Base-by-base conservation (phyloP, 129 eudicot genomes). In the Artemisia annua region DNA sequence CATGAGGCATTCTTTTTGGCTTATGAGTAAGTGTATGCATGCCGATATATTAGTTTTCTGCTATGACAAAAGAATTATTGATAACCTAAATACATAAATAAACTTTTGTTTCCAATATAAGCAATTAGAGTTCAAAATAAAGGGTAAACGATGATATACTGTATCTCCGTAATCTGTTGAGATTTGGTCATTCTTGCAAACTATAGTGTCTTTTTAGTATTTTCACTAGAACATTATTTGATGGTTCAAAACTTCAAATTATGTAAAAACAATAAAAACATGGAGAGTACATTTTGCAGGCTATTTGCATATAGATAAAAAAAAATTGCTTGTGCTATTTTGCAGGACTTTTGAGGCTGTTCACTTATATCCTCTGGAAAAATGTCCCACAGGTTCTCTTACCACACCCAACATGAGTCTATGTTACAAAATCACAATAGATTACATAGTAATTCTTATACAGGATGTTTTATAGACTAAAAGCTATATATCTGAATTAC, bases 301-400 rank as follows among this genome's bases (percentile, higher is more conserved):
- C 57, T 9, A 16, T 52, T 15, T 14, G 28, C 17, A 63, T 32
- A 32, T 0, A 13, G 48, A 30, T 63, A 39, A 3, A 8, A n/a
- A n/a, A 14, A 16, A 7, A 17, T 48, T 44, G 32, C 30, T 18
- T 49, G 19, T 70, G 26, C n/a, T 22, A 58, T 52, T 79, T 61
- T 54, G 66, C 87, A 90, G 98, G 83, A 67, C 44, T 86, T 26
- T 12, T 90, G 69, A 79, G 81, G 93, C 4, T 83, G 52, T 75
- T 85, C 32, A 86, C 89, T 26, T 82, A 26, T 67, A 22, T 88
- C 53, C 58, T 94, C 0, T 94, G 97, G 99, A 94, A 94, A 83
- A 88, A 88, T 63, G 88, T 94, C 50, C 97, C 96, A 53, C 99
- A 93, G 98, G 98, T 87, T 67, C 48, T 6, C 2, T 53, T n/a